Evolutionary conservation across 2,329 filamentous ascomycete species (phyloP), one percentile per base, ranked within the genome.

Genomic region (Blastomyces gilchristii): DNA sequence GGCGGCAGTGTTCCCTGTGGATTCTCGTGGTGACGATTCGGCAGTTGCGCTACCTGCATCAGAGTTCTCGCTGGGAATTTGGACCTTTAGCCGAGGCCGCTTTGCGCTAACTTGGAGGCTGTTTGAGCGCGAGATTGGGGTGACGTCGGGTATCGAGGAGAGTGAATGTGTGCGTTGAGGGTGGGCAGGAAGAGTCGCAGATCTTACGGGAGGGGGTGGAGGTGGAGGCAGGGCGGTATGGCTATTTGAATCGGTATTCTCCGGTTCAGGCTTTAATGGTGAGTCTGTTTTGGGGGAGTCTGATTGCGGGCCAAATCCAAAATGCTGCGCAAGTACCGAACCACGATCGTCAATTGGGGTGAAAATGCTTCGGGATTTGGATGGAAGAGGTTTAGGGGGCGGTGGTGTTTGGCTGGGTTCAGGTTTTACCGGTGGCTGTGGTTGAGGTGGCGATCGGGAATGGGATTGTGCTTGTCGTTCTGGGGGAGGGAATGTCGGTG

Each of bases 341-440:
- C 90, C 85, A 69, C 89, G 91, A 73, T 96, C 92, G 70, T 97
- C 94, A 66, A 99, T 96, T 0, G 94, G 94, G 0, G 94, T 99
- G 73, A 97, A 97, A 64, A 99, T 97, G 74, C 92, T 97, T 72
- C 92, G 88, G 28, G 88, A 87, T 73, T 92, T 92, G 43, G 81
- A 77, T 8, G 81, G 80, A 2, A 83, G 69, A 6, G 89, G 87
- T 70, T 87, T 89, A 1, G 88, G 87, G 66, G 79, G 76, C 11
- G 77, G 73, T 63, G 79, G 77, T n/a, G 85, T 75, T 52, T 73
- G 72, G 28, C 66, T 79, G 72, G 66, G 71, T 64, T 73, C 81
- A 69, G 47, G 69, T 72, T 73, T 81, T 70, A 66, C 68, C 64
- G 43, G 75, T 60, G 74, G 64, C 62, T 79, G 79, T 62, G 84